Conservation (phyloP, 768 basidiomycete species). For the Dioszegia crocea region DNA sequence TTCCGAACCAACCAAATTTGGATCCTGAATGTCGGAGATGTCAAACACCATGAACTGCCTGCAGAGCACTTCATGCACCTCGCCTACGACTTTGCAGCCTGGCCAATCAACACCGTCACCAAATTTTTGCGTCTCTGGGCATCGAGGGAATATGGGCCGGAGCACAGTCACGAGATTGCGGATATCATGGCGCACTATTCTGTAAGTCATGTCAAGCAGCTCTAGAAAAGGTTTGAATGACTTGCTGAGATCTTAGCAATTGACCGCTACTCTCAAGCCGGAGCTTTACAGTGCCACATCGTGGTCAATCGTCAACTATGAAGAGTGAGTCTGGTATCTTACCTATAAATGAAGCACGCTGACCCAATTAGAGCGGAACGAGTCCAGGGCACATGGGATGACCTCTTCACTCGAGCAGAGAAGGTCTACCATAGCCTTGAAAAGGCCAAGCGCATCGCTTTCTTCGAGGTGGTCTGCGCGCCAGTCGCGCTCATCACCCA, state of each 20-base stretch:
- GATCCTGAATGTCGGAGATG: slow-evolving; percentile 71
- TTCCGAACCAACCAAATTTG: slow-evolving; percentile 61
- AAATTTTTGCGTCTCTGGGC: slow-evolving; percentile 61
- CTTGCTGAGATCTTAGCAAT: slow-evolving; percentile 53
- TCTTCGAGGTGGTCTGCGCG: slow-evolving; percentile 61
- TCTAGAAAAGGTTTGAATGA: not conserved
- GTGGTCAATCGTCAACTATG: slow-evolving; percentile 63
- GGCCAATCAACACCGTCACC: slow-evolving; percentile 58
- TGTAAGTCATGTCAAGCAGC: slow-evolving; percentile 21
- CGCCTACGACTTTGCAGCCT: slow-evolving; percentile 61
- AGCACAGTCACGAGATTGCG: slow-evolving; percentile 52
- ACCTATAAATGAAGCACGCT: not conserved
- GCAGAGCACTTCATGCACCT: slow-evolving; percentile 66
- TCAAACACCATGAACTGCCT: slow-evolving; percentile 70
- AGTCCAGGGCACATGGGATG: slow-evolving; percentile 57
- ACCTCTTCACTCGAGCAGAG: slow-evolving; percentile 56
- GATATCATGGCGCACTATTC: slow-evolving; percentile 54
- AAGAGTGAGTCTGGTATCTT: slow-evolving; percentile 58
- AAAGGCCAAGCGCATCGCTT: slow-evolving; percentile 56
- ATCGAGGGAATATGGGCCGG: slow-evolving; percentile 61
- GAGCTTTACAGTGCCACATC: slow-evolving; percentile 63
- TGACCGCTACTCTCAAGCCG: slow-evolving; percentile 58
- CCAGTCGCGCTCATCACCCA: slow-evolving; percentile 56
- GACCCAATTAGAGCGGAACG: slow-evolving; percentile 56
- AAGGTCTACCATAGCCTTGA: slow-evolving; percentile 59